These are phyloP conservation scores for Pichia sp. DNA, from an alignment of 1,139 yeast species.

Conservation along the genomic window DNA sequence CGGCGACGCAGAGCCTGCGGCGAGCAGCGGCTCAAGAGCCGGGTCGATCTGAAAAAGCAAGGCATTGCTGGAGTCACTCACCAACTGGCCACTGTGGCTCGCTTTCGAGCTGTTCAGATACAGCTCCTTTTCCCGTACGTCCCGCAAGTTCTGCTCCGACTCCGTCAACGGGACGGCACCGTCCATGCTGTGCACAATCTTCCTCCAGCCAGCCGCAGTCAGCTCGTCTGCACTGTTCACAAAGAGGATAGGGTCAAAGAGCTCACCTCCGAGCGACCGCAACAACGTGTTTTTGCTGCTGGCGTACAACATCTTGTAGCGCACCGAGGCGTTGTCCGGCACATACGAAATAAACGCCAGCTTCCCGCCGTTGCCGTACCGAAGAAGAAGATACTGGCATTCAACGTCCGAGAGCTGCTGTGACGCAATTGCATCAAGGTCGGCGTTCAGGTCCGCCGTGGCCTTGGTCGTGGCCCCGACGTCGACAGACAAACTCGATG, in stretches of 20 bases:
- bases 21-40: neutral
- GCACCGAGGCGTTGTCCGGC: conserved; percentile 80
- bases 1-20: neutral
- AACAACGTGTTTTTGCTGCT: conserved; percentile 76
- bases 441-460: conserved; percentile 30
- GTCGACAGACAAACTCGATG: conserved; percentile 16
- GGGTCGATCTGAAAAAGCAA: conserved; percentile 15
- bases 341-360: conserved; percentile 70
- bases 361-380: conserved; percentile 31
- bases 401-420: conserved; percentile 39
- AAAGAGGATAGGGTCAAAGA: conserved; percentile 48
- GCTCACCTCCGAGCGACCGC: conserved; percentile 58
- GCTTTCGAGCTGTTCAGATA: conserved; percentile 2
- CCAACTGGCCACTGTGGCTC: conserved; percentile 6
- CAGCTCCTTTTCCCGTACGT: conserved; percentile 14
- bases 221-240: conserved; percentile 65
- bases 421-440: conserved; percentile 37
- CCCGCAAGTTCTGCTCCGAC: conserved; percentile 51
- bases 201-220: conserved; percentile 44
- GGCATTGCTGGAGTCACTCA: conserved; percentile 26
- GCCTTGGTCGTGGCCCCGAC: conserved; percentile 12
- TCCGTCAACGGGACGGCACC: conserved; percentile 50
- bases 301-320: conserved; percentile 90
- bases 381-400: conserved; percentile 59
- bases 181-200: conserved; percentile 35